A percentile compares a stretch with the other conserved stretches of the same genome.
Evolutionary conservation across 2,329 filamentous ascomycete genomes (phyloP).

Genomic region (Fusarium sarcochroum): DNA sequence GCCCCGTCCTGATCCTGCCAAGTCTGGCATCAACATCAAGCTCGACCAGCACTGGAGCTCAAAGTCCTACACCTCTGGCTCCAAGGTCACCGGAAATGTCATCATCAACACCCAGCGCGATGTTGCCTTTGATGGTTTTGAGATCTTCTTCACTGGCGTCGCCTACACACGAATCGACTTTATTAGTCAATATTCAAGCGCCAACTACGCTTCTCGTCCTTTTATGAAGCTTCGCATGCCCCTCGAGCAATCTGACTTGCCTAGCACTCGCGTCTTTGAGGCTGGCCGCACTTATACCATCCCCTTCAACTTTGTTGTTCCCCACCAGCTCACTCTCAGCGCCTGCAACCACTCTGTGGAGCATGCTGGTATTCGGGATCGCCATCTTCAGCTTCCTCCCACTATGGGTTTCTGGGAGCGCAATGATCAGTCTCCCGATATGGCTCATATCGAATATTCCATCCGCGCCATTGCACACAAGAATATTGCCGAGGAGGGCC

Average conservation of each 20-base stretch:
- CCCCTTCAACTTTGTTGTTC: constrained; percentile 72
- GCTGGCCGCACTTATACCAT: constrained; percentile 64
- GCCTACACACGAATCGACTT: constrained; percentile 66
- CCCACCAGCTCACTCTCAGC: constrained; percentile 68
- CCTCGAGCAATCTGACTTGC: constrained; percentile 61
- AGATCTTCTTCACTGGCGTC: constrained; percentile 67
- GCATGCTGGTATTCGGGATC: constrained; percentile 62
- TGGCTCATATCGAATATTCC: constrained; percentile 67
- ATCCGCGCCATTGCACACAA: constrained; percentile 63
- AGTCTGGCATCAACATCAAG: constrained; percentile 61
- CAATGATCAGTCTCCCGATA: constrained; percentile 69
- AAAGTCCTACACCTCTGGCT: constrained; percentile 70
- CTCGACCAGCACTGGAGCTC: constrained; percentile 68
- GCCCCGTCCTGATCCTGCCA: constrained; percentile 36
- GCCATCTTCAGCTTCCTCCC: constrained; percentile 68
- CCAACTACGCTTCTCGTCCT: constrained; percentile 63
- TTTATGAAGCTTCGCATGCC: constrained; percentile 72
- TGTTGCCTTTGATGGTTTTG: constrained; percentile 64
- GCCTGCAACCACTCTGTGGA: constrained; percentile 67
- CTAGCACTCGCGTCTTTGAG: constrained; percentile 62
- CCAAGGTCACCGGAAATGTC: constrained; percentile 64
- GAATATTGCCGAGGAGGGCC: constrained; percentile 40
- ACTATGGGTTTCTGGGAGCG: constrained; percentile 66
- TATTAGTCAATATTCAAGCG: constrained; percentile 63
- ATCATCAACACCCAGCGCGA: constrained; percentile 61